These are phyloP conservation scores for Pholiota microspora DNA, from an alignment of 768 basidiomycete species.

Conservation along the genomic window DNA sequence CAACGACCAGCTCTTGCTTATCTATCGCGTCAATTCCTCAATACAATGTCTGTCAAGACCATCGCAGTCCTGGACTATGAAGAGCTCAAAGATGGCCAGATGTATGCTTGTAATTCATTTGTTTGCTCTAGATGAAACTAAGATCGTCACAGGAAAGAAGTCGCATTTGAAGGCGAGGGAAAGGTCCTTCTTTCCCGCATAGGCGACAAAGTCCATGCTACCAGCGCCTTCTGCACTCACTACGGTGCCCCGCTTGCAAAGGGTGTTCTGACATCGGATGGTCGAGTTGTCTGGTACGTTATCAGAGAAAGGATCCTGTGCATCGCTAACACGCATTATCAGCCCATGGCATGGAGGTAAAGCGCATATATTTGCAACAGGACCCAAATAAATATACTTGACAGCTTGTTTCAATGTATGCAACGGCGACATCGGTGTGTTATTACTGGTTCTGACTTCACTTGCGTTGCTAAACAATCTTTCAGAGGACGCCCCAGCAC, in stretches of 20 bases:
- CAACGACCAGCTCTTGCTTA: conserved; percentile 1
- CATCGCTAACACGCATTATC: not conserved
- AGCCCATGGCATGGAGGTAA: conserved; percentile 89
- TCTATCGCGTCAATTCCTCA: conserved; percentile 10
- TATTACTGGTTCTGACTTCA: not conserved
- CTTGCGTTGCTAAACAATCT: conserved; percentile 11
- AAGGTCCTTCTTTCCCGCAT: conserved; percentile 79
- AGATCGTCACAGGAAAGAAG: conserved; percentile 66
- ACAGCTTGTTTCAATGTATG: conserved; percentile 86
- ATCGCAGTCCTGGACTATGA: conserved; percentile 56
- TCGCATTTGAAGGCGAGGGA: conserved; percentile 71
- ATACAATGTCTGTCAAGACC: conserved; percentile 47
- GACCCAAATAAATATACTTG: not conserved
- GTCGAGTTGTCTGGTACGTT: conserved; percentile 73
- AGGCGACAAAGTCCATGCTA: conserved; percentile 74
- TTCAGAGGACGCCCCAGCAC: conserved; percentile 86
- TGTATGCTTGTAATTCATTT: conserved; percentile 36
- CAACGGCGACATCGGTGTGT: conserved; percentile 75
- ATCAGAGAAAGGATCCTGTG: not conserved
- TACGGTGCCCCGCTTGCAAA: conserved; percentile 87
- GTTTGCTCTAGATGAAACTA: not conserved
- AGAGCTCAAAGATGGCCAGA: conserved; percentile 65
- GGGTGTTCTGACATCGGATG: conserved; percentile 77
- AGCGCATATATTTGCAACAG: conserved; percentile 8
- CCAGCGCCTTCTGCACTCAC: conserved; percentile 86